phyloP scores from a whole-genome alignment of 345 rosid genomes.

The Acer negundo region DNA sequence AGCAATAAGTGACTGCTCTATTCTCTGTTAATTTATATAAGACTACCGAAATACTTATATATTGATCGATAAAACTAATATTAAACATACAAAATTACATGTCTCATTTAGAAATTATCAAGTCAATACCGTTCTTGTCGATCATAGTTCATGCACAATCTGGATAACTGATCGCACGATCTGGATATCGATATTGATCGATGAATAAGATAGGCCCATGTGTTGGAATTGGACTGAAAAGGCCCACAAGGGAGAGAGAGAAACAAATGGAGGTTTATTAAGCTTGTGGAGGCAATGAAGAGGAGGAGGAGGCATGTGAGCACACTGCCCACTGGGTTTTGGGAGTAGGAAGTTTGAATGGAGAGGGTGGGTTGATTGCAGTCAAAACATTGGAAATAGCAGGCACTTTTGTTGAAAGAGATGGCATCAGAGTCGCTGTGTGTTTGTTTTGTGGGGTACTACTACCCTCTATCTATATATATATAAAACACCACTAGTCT shows the following conservation, averaged over 20 bases:
- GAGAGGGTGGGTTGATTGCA: neutral
- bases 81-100: too few species aligned
- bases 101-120: too few species aligned
- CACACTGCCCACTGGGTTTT: constrained; percentile 39
- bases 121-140: too few species aligned
- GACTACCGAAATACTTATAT: too few species aligned
- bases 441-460: constrained; percentile 17
- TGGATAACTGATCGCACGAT: too few species aligned
- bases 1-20: neutral
- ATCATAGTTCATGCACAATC: too few species aligned
- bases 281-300: neutral
- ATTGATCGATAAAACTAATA: too few species aligned
- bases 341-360: constrained; percentile 15
- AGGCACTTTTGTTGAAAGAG: constrained; percentile 32
- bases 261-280: neutral
- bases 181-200: too few species aligned
- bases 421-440: constrained; percentile 36
- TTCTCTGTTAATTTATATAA: too few species aligned
- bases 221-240: neutral
- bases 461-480: too few species aligned
- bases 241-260: neutral
- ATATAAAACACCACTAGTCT: neutral
- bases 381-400: constrained; percentile 52
- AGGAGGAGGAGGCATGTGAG: constrained; percentile 27
- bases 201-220: neutral